phyloP scores from a whole-genome alignment of 768 basidiomycete species.

The Collybia nuda region DNA sequence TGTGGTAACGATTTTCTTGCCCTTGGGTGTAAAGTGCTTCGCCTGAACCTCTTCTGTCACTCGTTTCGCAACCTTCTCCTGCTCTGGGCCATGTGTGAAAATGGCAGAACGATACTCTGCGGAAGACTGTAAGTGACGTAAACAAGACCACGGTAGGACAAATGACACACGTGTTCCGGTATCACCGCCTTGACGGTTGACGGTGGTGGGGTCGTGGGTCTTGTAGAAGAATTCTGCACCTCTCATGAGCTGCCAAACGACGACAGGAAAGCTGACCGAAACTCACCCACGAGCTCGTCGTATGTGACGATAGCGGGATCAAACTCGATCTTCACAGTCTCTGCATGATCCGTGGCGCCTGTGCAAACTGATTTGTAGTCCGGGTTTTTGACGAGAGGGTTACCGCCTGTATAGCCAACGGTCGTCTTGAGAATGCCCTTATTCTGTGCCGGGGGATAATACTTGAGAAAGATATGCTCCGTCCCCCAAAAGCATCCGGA shows the following conservation, averaged over 20 bases:
- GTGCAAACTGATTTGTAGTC: slow-evolving; percentile 75
- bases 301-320: slow-evolving; percentile 78
- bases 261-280: not conserved
- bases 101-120: slow-evolving; percentile 93
- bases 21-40: slow-evolving; percentile 76
- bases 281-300: slow-evolving; percentile 82
- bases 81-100: slow-evolving; percentile 76
- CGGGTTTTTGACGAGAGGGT: slow-evolving; percentile 51
- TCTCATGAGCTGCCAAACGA: not conserved
- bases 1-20: slow-evolving; percentile 74
- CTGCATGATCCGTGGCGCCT: slow-evolving; percentile 86
- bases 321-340: slow-evolving; percentile 84
- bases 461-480: slow-evolving; percentile 81
- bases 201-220: slow-evolving; percentile 89
- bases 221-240: slow-evolving; percentile 87
- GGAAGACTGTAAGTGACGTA: not conserved
- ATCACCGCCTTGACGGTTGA: slow-evolving; percentile 78
- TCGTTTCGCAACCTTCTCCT: slow-evolving; percentile 66
- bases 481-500: slow-evolving; percentile 86
- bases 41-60: slow-evolving; percentile 84
- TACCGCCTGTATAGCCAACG: slow-evolving; percentile 83
- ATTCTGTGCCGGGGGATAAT: slow-evolving; percentile 67
- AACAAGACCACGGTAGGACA: not conserved
- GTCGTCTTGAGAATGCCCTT: slow-evolving; percentile 74
- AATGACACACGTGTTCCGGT: slow-evolving; percentile 67